phyloP scores from a whole-genome alignment of 257 asterid species.

The Handroanthus guayacan region DNA sequence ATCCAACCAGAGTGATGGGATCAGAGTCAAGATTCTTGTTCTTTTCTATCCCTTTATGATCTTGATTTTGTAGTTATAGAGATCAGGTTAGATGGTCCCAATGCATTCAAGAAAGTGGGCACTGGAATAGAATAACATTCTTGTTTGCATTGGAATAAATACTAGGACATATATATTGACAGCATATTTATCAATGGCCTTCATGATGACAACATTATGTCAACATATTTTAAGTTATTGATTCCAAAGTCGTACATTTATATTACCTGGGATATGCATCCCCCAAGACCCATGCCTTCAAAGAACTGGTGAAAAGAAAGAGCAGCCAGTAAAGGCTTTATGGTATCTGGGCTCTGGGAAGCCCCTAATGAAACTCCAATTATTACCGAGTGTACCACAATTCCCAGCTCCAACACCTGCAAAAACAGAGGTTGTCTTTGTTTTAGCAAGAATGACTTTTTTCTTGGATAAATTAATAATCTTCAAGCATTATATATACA shows the following conservation, averaged over 20 bases:
- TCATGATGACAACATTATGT: slow-evolving; percentile 39
- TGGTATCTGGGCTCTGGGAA: slow-evolving; percentile 50
- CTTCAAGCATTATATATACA: not conserved
- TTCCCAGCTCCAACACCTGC: slow-evolving; percentile 72
- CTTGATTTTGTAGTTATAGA: not conserved
- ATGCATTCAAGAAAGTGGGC: slow-evolving; percentile 24
- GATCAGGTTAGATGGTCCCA: not conserved
- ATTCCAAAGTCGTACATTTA: slow-evolving; percentile 14
- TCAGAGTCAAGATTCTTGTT: not conserved
- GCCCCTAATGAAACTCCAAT: slow-evolving; percentile 69
- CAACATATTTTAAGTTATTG: slow-evolving; percentile 34
- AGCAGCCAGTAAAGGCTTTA: slow-evolving; percentile 64
- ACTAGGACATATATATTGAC: not conserved
- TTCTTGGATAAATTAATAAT: not conserved
- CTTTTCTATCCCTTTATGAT: not conserved
- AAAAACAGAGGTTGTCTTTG: not conserved
- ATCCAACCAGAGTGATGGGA: not conserved
- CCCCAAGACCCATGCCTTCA: slow-evolving; percentile 80
- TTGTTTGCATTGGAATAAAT: slow-evolving; percentile 26
- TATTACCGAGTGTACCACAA: slow-evolving; percentile 68
- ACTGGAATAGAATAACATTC: slow-evolving; percentile 38
- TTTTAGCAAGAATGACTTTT: not conserved
- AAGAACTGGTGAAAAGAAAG: slow-evolving; percentile 72
- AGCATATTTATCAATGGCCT: not conserved
- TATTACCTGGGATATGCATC: slow-evolving; percentile 68